Evolutionary conservation across 2,329 filamentous ascomycete species (phyloP).

Genomic region (Penicillium digitatum): DNA sequence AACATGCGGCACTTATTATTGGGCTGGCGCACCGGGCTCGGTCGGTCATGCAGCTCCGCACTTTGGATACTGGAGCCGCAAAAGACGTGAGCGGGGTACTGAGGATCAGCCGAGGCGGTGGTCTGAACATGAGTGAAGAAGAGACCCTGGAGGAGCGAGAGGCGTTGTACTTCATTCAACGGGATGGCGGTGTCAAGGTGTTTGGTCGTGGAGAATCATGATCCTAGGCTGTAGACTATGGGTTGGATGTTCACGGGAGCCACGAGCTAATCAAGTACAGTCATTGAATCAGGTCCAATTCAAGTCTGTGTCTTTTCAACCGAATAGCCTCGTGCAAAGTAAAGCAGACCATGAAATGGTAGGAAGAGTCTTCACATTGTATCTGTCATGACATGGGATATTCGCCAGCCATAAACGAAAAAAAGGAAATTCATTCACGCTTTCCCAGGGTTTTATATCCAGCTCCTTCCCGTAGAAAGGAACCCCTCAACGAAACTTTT

Average conservation of each 20-base stretch:
- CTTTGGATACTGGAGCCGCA: conserved; percentile 82
- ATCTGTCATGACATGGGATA: conserved; percentile 39
- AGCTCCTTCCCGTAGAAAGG: conserved; percentile 21
- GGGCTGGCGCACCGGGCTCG: conserved; percentile 70
- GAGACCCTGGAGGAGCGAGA: conserved; percentile 57
- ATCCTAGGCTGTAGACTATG: conserved; percentile 5
- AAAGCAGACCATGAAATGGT: conserved; percentile 13
- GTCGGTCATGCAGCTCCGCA: conserved; percentile 66
- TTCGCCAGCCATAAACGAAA: conserved; percentile 38
- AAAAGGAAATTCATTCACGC: conserved; percentile 40
- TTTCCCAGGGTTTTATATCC: conserved; percentile 31
- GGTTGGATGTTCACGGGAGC: not conserved
- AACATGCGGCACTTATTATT: conserved; percentile 67
- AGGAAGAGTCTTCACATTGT: conserved; percentile 37
- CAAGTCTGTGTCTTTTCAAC: not conserved
- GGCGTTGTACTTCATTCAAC: conserved; percentile 73
- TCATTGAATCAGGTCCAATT: not conserved
- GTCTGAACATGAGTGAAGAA: conserved; percentile 30
- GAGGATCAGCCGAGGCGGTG: conserved; percentile 63
- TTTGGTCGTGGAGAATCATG: conserved; percentile 72
- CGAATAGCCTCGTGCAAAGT: conserved; percentile 1
- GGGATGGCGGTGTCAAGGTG: conserved; percentile 74
- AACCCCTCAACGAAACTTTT: conserved; percentile 29
- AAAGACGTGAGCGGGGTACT: conserved; percentile 87
- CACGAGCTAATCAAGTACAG: not conserved